Conservation (phyloP, 108 stramenopile genomes). For the Craspedostauros australis region DNA sequence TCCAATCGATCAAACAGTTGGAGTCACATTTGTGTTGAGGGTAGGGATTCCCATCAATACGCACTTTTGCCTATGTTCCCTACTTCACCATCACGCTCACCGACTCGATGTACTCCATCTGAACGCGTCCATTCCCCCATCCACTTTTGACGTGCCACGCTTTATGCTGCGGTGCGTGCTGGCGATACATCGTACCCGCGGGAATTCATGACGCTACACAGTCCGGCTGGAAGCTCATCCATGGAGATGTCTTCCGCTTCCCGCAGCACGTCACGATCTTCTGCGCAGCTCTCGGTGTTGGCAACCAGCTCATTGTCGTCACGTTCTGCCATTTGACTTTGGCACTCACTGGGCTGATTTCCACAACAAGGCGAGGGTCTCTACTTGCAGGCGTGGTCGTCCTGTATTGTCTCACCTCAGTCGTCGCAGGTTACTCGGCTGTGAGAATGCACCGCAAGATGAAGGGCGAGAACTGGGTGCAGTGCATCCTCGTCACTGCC, state of each 20-base stretch:
- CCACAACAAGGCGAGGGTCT: constrained; percentile 89
- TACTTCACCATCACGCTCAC: no score
- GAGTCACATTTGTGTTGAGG: no score
- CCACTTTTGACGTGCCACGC: no score
- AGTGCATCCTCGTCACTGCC: constrained; percentile 81
- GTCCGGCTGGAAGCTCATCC: constrained; percentile 98
- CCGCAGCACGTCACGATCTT: constrained; percentile 78
- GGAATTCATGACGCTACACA: no score
- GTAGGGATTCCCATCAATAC: no score
- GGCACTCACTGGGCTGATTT: constrained; percentile 83
- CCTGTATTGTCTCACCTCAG: constrained; percentile 86
- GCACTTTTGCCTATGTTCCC: no score
- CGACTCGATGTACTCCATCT: no score
- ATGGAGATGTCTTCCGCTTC: constrained; percentile 96
- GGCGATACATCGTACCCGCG: no score
- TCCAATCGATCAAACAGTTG: no score
- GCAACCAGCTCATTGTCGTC: constrained; percentile 68
- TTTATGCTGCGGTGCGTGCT: no score
- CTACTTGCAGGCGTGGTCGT: constrained; percentile 88
- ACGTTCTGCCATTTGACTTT: constrained; percentile 73
- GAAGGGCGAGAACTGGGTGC: constrained; percentile 90
- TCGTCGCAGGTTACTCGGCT: constrained; percentile 82
- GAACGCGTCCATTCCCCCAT: no score
- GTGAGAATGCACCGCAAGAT: constrained; percentile 89
- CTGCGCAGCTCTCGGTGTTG: constrained; percentile 85